Conservation (phyloP, 176 grass and related monocot genomes). For the Alopecurus myosuroides region DNA sequence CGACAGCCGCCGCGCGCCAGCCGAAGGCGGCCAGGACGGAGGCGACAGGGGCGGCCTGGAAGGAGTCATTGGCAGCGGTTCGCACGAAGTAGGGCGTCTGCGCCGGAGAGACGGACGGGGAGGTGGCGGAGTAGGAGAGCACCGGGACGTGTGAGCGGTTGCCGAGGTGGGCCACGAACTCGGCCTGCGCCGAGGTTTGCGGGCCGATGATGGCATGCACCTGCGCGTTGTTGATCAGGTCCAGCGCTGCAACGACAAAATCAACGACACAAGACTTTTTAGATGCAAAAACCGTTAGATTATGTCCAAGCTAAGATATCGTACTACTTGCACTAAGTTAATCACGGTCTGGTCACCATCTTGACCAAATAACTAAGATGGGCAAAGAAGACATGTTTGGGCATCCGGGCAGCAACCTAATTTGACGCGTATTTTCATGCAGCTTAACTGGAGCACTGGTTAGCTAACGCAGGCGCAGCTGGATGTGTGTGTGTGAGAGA, state of each 20-base stretch:
- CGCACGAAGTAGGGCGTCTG: conserved; percentile 73
- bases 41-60: conserved; percentile 49
- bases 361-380: too few species aligned
- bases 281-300: too few species aligned
- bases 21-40: conserved; percentile 25
- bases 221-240: conserved; percentile 54
- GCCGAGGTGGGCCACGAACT: conserved; percentile 40
- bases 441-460: too few species aligned
- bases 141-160: conserved; percentile 53
- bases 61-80: conserved; percentile 45
- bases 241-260: conserved; percentile 44
- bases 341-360: too few species aligned
- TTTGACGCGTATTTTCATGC: too few species aligned
- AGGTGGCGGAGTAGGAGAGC: conserved; percentile 64
- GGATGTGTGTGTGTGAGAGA: neutral
- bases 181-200: conserved; percentile 15
- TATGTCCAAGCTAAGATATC: too few species aligned
- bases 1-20: conserved; percentile 35
- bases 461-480: too few species aligned
- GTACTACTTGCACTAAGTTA: too few species aligned
- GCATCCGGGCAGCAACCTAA: too few species aligned
- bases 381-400: too few species aligned
- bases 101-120: conserved; percentile 34
- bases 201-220: conserved; percentile 64
- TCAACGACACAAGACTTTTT: neutral